These are phyloP conservation scores for Lathyrus aphaca DNA, from an alignment of 306 rosid genomes.

Conservation along the genomic window DNA sequence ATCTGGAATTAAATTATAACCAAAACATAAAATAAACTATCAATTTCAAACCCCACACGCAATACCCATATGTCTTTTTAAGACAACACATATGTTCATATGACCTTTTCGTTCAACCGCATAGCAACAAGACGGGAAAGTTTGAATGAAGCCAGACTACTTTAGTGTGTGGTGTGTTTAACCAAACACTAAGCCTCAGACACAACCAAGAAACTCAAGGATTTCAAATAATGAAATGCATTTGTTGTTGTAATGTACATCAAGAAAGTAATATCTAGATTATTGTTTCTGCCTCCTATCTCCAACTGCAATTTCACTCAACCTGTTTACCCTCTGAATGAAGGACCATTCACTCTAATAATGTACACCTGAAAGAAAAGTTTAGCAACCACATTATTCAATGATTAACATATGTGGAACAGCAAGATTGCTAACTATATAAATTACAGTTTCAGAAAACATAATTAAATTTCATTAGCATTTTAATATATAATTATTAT, in stretches of 20 bases:
- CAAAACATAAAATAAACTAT: neutral
- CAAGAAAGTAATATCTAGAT: constrained; percentile 41
- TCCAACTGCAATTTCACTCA: constrained; percentile 29
- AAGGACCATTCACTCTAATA: constrained; percentile 52
- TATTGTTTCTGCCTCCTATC: constrained; percentile 36
- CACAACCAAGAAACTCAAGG: constrained; percentile 28
- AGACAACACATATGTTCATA: neutral
- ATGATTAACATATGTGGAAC: neutral
- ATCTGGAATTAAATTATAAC: constrained; percentile 9
- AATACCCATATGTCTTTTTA: constrained; percentile 32
- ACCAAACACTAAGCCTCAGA: constrained; percentile 22
- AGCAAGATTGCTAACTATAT: neutral
- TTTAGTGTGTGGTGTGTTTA: constrained; percentile 27
- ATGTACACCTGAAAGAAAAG: constrained; percentile 60
- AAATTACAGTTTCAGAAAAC: constrained; percentile 13
- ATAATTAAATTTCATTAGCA: neutral
- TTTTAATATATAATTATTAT: neutral
- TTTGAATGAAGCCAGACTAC: constrained; percentile 29
- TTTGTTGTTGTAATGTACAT: neutral
- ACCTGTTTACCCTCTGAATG: constrained; percentile 32
- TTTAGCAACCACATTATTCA: constrained; percentile 26
- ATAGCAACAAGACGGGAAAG: constrained; percentile 3
- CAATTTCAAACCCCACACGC: constrained; percentile 26
- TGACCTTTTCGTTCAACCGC: constrained; percentile 5
- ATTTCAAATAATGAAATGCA: neutral